These are phyloP conservation scores for Jaltomata sinuosa DNA, from an alignment of 257 asterid species.

Conservation along the genomic window DNA sequence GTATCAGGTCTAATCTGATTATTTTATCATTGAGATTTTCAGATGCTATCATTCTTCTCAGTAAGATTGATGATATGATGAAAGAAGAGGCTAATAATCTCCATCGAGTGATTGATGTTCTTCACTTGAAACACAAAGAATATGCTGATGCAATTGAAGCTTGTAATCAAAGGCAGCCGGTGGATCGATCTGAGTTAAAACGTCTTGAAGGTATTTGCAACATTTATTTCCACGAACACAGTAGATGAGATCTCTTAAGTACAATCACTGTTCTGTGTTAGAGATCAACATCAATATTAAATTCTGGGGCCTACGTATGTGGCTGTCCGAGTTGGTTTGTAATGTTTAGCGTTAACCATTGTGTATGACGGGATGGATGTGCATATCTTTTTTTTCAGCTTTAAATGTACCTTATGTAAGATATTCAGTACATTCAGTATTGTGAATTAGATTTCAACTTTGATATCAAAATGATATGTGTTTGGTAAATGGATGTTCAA, in stretches of 20 bases:
- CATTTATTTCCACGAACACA: not conserved
- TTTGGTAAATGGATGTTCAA: not conserved
- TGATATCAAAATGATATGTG: not conserved
- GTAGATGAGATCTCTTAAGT: not conserved
- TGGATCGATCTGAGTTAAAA: conserved; percentile 63
- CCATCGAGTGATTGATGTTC: conserved; percentile 45
- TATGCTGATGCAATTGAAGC: conserved; percentile 67
- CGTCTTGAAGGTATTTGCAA: conserved; percentile 56
- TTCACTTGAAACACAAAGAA: conserved; percentile 58
- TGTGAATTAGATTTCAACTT: not conserved
- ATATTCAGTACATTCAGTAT: not conserved
- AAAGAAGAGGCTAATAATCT: conserved; percentile 57
- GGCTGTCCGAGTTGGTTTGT: conserved; percentile 3
- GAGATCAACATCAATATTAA: not conserved
- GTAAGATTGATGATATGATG: conserved; percentile 61
- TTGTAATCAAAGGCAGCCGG: conserved; percentile 47
- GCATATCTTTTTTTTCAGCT: conserved; percentile 3
- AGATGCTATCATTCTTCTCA: conserved; percentile 53
- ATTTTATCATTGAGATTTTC: conserved; percentile 5
- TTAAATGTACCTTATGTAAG: not conserved
- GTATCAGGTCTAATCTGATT: not conserved
- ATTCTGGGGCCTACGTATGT: not conserved
- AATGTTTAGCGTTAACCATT: not conserved
- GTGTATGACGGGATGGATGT: conserved; percentile 8
- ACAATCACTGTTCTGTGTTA: not conserved